Percentiles rank a stretch among this genome's conserved stretches.
Conservation (phyloP, 345 rosid species). For the Acer saccharum region DNA sequence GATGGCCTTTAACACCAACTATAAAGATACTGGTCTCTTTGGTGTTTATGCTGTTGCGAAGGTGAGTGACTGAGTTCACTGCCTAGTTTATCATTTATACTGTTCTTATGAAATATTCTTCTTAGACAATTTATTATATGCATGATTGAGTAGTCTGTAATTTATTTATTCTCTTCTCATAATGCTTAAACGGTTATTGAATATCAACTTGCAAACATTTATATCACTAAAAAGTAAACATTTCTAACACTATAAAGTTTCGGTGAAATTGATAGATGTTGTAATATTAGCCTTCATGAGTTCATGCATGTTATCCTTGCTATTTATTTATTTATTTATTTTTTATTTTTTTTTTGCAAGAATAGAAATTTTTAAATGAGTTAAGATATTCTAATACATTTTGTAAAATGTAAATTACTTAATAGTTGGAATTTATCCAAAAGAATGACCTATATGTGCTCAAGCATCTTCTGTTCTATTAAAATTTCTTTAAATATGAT, state of each 20-base stretch:
- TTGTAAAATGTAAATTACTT: neutral
- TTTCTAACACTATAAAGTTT: neutral
- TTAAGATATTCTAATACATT: neutral
- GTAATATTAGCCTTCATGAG: neutral
- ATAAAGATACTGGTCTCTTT: constrained; percentile 96
- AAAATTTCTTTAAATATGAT: no score
- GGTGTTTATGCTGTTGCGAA: constrained; percentile 97
- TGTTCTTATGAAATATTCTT: neutral
- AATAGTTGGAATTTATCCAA: neutral
- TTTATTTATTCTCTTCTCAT: neutral
- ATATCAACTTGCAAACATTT: neutral
- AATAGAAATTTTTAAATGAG: neutral
- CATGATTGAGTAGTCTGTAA: neutral
- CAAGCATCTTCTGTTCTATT: neutral
- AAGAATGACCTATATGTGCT: neutral
- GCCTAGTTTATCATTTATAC: neutral
- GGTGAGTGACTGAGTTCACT: constrained; percentile 44
- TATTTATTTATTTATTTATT: neutral
- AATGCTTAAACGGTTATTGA: neutral
- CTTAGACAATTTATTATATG: neutral
- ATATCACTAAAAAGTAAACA: neutral
- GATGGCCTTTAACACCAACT: constrained; percentile 99
- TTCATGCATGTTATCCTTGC: neutral
- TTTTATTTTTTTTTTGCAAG: no score
- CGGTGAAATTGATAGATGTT: neutral